Evolutionary conservation across 331 rosid genomes (phyloP).

Genomic region (Malus hybrid): DNA sequence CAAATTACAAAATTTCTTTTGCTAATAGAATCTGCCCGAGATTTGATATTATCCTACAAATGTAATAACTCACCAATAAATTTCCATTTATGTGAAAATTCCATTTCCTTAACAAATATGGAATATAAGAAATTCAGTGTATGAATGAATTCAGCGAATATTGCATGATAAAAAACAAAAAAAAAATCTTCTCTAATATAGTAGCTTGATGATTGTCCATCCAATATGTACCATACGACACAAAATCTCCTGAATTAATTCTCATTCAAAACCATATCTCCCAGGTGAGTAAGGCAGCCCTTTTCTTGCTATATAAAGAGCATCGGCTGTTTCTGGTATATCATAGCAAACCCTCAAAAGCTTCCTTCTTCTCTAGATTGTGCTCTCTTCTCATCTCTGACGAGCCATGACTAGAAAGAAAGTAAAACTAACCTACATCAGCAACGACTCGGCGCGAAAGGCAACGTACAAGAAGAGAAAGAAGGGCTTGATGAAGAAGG

Average conservation of each 20-base stretch:
- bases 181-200: neutral
- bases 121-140: neutral
- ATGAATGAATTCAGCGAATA: neutral
- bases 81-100: neutral
- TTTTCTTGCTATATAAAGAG: neutral
- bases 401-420: conserved; percentile 47
- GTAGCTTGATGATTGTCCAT: neutral
- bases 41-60: neutral
- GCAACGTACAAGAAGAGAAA: conserved; percentile 51
- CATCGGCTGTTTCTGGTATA: neutral
- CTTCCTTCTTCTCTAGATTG: neutral
- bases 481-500: conserved; percentile 51
- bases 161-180: neutral
- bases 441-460: conserved; percentile 38
- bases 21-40: neutral
- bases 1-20: neutral
- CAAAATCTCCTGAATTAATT: neutral
- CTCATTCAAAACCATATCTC: neutral
- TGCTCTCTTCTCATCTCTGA: neutral
- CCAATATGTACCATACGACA: neutral
- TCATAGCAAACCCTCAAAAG: neutral
- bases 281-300: neutral
- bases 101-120: neutral
- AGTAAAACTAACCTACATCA: conserved; percentile 39
- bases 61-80: neutral